phyloP scores from a whole-genome alignment of 73 alveolate genomes.

The Urostyla sp. region DNA sequence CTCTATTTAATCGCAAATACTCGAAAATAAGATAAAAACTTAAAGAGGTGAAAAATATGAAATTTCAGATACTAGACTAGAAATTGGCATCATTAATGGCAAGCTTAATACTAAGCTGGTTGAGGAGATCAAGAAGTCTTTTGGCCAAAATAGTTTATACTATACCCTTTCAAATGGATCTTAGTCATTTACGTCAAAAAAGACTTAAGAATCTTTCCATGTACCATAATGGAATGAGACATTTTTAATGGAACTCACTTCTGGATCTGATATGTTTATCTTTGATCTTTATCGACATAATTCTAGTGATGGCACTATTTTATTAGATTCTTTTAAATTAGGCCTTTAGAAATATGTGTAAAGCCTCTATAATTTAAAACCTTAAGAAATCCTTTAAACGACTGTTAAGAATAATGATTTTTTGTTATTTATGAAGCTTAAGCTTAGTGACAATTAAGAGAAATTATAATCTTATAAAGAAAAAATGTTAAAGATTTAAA shows the following conservation, averaged over 20 bases:
- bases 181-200: slow-evolving; percentile 3
- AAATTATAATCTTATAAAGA: too few relatives aligned
- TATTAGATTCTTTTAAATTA: slow-evolving; percentile 10
- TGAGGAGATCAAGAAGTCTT: slow-evolving; percentile 14
- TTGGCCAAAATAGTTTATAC: slow-evolving; percentile 11
- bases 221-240: slow-evolving; percentile 40
- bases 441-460: too few relatives aligned
- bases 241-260: slow-evolving; percentile 1
- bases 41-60: slow-evolving; percentile 4
- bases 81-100: slow-evolving; percentile 40
- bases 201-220: not conserved
- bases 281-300: slow-evolving; percentile 39
- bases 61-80: not conserved
- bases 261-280: slow-evolving; percentile 8
- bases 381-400: not conserved
- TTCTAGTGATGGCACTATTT: slow-evolving; percentile 34
- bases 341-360: not conserved
- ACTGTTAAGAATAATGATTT: too few relatives aligned
- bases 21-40: not conserved
- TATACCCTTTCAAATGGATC: slow-evolving; percentile 18
- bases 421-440: too few relatives aligned
- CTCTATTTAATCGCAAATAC: not conserved
- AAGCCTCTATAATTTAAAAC: not conserved
- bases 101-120: not conserved
- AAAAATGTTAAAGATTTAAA: too few relatives aligned